Base-by-base conservation (phyloP, 805 yeast species). In the Nakazawaea populi region DNA sequence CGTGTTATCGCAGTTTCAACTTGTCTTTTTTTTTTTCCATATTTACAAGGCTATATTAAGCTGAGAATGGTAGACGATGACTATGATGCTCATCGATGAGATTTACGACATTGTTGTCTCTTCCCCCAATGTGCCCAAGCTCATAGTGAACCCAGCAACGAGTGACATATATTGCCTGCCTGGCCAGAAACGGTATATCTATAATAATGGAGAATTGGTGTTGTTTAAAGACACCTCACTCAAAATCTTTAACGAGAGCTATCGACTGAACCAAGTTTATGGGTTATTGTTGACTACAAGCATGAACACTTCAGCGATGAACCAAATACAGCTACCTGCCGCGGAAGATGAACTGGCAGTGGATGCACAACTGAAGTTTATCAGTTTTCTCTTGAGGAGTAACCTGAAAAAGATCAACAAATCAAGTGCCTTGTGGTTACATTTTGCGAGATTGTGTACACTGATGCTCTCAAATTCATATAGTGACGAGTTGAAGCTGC, bases 251-350 rank as follows among this genome's bases (percentile, higher is more conserved):
- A 51, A 47, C 12, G 70, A 67, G 47, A 61, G 68, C 4, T 39
- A 44, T 18, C 38, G 34, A 6, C 7, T 6, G 7, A 14, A 44
- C 4, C n/a, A 44, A 32, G 14, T 14, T 27, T 4, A 27, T 3
- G 75, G 72, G 3, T 53, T 67, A 46, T 42, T 72, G 27, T 46
- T 71, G 3, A 60, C 67, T 0, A 67, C 75, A 0, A 66, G 72
- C 29, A 74, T 69, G 46, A 63, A 72, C 49, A 66, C 65, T 40
- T 59, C 70, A 1, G 57, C 60, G 3, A 52, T 71, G 4, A 65
- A 62, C 44, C 29, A 31, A 18, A 1, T 42, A 5, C 31, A 18
- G 7, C 6, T 42, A 38, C 11, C 34, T 47, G 31, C 29, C 24
- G 29, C 14, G 2, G 35, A 32, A 9, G 35, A 32, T 32, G 35